Percentiles rank a stretch among this genome's conserved stretches.
Evolutionary conservation across 495 filamentous ascomycete species (phyloP).

Genomic region (Trichoderma parareesei): DNA sequence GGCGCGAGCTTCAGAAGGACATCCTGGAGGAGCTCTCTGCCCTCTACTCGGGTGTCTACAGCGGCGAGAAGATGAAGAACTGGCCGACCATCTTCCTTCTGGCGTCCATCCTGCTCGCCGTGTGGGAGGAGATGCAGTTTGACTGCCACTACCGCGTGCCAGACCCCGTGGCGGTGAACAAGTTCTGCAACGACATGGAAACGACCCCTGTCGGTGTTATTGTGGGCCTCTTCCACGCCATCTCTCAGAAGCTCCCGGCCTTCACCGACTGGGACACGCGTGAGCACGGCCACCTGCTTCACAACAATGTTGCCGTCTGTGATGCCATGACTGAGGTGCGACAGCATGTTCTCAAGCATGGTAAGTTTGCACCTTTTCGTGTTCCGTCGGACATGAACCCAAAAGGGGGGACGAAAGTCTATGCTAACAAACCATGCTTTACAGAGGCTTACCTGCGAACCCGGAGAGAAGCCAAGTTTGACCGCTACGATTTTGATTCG

Average conservation of each 20-base stretch:
- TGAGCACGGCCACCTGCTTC: constrained; percentile 76
- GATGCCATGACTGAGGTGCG: constrained; percentile 91
- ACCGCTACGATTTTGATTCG: constrained; percentile 84
- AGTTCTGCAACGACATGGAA: constrained; percentile 95
- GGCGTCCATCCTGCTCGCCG: constrained; percentile 77
- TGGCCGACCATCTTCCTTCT: constrained; percentile 97
- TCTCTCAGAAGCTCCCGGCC: constrained; percentile 85
- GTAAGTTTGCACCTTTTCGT: constrained; percentile 43
- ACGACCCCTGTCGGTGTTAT: constrained; percentile 88
- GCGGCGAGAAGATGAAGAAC: constrained; percentile 87
- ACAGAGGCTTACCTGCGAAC: constrained; percentile 49
- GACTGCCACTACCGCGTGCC: constrained; percentile 88
- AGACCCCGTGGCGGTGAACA: constrained; percentile 70
- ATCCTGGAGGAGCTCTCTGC: constrained; percentile 83
- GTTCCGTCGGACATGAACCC: background rate
- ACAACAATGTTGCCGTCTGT: constrained; percentile 83
- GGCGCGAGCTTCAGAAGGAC: constrained; percentile 91
- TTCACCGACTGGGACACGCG: constrained; percentile 86
- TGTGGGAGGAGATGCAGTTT: constrained; percentile 97
- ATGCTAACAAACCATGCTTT: constrained; percentile 13
- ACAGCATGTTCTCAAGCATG: constrained; percentile 79
- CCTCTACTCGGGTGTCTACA: constrained; percentile 89
- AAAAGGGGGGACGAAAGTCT: background rate
- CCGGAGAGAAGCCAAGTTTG: constrained; percentile 59
- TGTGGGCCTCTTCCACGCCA: constrained; percentile 88